These are phyloP conservation scores for Didymella glomerata DNA, from an alignment of 2,329 filamentous ascomycete genomes.

Conservation along the genomic window DNA sequence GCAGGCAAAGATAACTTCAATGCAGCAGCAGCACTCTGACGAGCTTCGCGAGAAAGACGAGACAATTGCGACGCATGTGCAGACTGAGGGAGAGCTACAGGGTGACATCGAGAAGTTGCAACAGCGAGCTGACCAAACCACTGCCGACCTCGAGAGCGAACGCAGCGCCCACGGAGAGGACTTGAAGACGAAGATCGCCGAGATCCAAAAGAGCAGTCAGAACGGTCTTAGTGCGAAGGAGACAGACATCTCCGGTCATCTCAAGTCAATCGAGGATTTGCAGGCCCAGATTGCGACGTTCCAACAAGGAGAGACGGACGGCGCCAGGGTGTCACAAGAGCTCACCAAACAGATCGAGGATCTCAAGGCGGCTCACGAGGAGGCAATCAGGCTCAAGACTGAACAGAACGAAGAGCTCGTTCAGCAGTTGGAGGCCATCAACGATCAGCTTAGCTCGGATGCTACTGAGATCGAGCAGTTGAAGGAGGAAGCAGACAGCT, in stretches of 20 bases:
- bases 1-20: conserved; percentile 40
- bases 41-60: conserved; percentile 45
- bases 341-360: conserved; percentile 45
- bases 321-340: conserved; percentile 41
- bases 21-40: conserved; percentile 47
- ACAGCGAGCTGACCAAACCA: conserved; percentile 40
- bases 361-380: conserved; percentile 42
- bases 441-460: conserved; percentile 45
- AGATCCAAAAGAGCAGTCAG: conserved; percentile 39
- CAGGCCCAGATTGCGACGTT: conserved; percentile 45
- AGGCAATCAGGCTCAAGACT: conserved; percentile 41
- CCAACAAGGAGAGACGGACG: conserved; percentile 47
- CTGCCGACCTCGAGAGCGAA: conserved; percentile 41
- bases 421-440: conserved; percentile 47
- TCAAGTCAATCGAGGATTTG: conserved; percentile 44
- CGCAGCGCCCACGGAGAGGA: conserved; percentile 39
- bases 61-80: conserved; percentile 35
- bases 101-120: conserved; percentile 40
- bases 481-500: conserved; percentile 40
- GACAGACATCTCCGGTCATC: conserved; percentile 40
- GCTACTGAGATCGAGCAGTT: conserved; percentile 38
- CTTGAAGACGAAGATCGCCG: conserved; percentile 38
- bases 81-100: conserved; percentile 38
- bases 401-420: conserved; percentile 46
- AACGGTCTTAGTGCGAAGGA: conserved; percentile 39